Evolutionary conservation across 306 rosid species (phyloP).

Genomic region (Phaseolus lunatus): DNA sequence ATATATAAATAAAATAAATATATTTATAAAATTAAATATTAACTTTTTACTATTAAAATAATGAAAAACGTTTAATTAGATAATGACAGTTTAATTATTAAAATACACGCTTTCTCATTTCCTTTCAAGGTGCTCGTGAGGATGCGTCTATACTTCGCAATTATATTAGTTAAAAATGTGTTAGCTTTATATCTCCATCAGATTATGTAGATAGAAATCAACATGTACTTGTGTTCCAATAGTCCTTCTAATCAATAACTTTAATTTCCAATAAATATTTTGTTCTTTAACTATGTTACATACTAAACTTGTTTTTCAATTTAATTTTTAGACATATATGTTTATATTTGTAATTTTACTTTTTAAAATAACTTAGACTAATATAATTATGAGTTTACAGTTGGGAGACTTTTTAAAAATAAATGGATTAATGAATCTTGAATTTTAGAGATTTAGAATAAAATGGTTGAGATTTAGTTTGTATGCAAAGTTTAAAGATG

Average conservation of each 20-base stretch:
- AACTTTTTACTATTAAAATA: background rate
- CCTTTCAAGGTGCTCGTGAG: background rate
- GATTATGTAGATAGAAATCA: background rate
- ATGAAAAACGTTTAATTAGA: background rate
- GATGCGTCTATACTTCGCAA: background rate
- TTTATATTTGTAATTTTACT: too few relatives aligned
- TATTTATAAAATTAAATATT: background rate
- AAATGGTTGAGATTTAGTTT: too few relatives aligned
- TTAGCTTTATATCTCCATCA: background rate
- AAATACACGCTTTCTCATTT: background rate
- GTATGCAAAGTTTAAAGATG: too few relatives aligned
- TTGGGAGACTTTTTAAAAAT: too few relatives aligned
- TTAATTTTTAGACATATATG: too few relatives aligned
- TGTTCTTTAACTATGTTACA: too few relatives aligned
- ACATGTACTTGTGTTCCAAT: background rate
- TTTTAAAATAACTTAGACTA: too few relatives aligned
- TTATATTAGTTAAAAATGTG: background rate
- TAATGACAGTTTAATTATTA: background rate
- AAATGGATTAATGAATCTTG: too few relatives aligned
- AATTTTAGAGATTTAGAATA: too few relatives aligned
- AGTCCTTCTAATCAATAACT: background rate
- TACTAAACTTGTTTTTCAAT: too few relatives aligned
- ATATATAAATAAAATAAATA: background rate
- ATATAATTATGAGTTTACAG: too few relatives aligned
- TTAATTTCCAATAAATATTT: too few relatives aligned